Base-by-base conservation (phyloP, 1,139 yeast species). In the Nakaseomyces sp. region DNA sequence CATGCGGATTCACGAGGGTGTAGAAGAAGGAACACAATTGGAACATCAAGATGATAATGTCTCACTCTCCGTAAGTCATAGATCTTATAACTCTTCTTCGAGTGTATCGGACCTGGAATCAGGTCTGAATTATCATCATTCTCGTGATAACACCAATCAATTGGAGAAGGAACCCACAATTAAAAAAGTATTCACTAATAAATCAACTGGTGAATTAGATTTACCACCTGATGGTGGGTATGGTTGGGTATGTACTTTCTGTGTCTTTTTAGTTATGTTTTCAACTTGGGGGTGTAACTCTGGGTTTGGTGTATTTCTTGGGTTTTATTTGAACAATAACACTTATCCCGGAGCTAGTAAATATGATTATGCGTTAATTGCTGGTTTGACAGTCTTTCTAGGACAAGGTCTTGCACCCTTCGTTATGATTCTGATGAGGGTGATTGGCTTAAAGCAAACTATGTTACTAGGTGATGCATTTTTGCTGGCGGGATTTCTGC, bases 281-380 rank as follows among this genome's bases (percentile, higher is more conserved):
- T 66, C 77, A 25, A 75, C 88, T 1, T 84, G 94, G 94, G 94
- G 94, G 18, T 69, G 79, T 39, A 81, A 79, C 55, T 75, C 85
- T 4, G 74, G 77, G 0, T 84, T 72, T 55, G 89, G 91, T 41
- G 81, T 84, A 3, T 81, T 76, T 53, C 63, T 84, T 29, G 72
- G 76, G 30, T 78, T 68, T 55, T 84, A 79, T 56, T 57, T 78
- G 19, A 57, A 67, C 13, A 55, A 67, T 36, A 60, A 72, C 40
- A 63, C 68, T 1, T 81, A 79, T 50, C 71, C 74, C 0, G 83
- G 77, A 0, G 83, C 86, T 0, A 65, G 77, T 0, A 64, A 69
- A 46, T 71, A 72, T 50, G 83, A 79, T 47, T 83, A 69, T 64
- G 87, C 91, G 0, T 65, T 81, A 47, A 73, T 83, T 47, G 87